These are phyloP conservation scores for Hemerocallis citrina DNA, from an alignment of 106 monocot genomes.

Conservation along the genomic window DNA sequence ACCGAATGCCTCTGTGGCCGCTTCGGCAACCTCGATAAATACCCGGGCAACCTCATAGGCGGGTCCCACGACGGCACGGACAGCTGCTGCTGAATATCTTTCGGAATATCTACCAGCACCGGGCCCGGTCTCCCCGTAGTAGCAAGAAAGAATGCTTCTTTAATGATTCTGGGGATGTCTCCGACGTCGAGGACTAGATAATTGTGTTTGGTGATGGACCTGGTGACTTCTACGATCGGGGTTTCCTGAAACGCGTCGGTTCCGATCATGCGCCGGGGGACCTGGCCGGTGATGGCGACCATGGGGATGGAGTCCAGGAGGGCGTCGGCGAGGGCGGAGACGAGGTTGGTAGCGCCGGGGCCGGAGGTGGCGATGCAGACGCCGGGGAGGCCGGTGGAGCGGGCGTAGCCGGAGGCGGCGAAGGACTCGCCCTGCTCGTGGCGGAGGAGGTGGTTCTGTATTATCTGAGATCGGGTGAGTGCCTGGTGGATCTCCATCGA, in stretches of 20 bases:
- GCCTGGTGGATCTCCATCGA: conserved; percentile 95
- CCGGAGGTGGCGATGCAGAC: conserved; percentile 92
- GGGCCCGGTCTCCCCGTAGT: conserved; percentile 70
- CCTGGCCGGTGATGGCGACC: conserved; percentile 82
- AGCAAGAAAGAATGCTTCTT: conserved; percentile 72
- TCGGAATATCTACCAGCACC: conserved; percentile 77
- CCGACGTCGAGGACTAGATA: conserved; percentile 66
- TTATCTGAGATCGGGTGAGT: conserved; percentile 61
- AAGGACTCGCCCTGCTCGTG: conserved; percentile 86
- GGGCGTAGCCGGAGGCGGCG: conserved; percentile 65
- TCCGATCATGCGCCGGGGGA: conserved; percentile 84
- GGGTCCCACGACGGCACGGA: conserved; percentile 46
- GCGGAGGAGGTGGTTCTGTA: conserved; percentile 60
- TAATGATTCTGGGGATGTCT: conserved; percentile 58
- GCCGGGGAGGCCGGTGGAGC: conserved; percentile 65
- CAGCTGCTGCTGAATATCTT: conserved; percentile 79
- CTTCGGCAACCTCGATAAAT: conserved; percentile 59
- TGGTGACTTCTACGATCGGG: conserved; percentile 77
- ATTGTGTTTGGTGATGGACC: conserved; percentile 84
- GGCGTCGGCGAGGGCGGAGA: conserved; percentile 68
- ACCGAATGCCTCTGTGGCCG: conserved; percentile 27
- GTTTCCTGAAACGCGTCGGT: conserved; percentile 89
- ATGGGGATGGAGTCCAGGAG: conserved; percentile 80
- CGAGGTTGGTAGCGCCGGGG: conserved; percentile 85
- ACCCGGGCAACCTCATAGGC: conserved; percentile 34